A percentile compares a stretch with the other conserved stretches of the same genome.
Conservation (phyloP, 169 alveolate genomes). For the Plasmodium gaboni region DNA sequence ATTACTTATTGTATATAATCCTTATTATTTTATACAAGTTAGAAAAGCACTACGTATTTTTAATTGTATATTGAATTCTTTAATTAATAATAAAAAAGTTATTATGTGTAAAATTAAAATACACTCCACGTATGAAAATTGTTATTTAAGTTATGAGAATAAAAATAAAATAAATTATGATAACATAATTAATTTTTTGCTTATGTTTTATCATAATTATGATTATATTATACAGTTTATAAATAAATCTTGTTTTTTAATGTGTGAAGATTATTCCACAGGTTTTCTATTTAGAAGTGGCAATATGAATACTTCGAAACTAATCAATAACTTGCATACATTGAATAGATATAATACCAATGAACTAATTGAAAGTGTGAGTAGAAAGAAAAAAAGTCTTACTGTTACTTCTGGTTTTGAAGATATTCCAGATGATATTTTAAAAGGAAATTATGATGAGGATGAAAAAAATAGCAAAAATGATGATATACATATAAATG, state of each 20-base stretch:
- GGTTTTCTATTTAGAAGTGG: conserved; percentile 22
- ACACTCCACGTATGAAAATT: conserved; percentile 52
- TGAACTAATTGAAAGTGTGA: no score
- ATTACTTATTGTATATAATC: conserved; percentile 66
- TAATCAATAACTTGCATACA: no score
- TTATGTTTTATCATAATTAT: conserved; percentile 56
- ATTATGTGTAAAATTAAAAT: conserved; percentile 71
- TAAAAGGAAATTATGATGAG: no score
- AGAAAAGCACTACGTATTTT: conserved; percentile 62
- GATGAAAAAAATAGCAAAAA: not conserved
- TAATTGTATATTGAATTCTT: conserved; percentile 24
- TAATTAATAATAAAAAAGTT: conserved; percentile 33
- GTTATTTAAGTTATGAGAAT: conserved; percentile 70
- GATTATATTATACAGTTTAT: conserved; percentile 65
- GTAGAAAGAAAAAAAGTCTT: no score
- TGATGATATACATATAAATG: not conserved
- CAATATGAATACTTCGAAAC: not conserved
- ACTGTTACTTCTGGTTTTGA: no score
- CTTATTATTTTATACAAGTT: conserved; percentile 62
- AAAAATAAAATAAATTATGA: conserved; percentile 68
- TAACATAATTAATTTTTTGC: conserved; percentile 39
- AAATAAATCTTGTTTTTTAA: conserved; percentile 58
- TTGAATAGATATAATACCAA: no score
- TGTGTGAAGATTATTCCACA: conserved; percentile 72
- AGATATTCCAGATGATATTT: no score